Percentiles rank a stretch among this genome's conserved stretches.
phyloP scores from a whole-genome alignment of 371 early-diverging fungal species.

The Paraphysoderma sedebokerense region DNA sequence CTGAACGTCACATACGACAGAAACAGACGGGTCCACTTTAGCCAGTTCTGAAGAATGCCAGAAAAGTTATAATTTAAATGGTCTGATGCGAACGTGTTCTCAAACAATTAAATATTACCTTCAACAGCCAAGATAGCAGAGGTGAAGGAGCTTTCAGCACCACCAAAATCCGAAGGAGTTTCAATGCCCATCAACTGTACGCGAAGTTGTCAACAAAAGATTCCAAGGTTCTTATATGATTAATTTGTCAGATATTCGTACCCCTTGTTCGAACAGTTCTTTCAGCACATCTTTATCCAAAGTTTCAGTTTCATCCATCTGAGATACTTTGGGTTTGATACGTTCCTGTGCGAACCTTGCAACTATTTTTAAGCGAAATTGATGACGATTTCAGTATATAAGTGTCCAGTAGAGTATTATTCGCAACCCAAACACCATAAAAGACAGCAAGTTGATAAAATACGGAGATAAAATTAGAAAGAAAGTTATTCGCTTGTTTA shows the following conservation, averaged over 20 bases:
- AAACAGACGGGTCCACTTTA: constrained; percentile 87
- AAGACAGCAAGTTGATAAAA: not conserved
- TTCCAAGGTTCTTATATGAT: not conserved
- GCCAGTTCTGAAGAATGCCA: constrained; percentile 82
- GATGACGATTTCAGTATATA: not conserved
- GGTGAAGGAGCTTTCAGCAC: constrained; percentile 76
- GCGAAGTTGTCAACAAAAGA: not conserved
- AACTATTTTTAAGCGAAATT: constrained; percentile 23
- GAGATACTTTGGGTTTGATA: constrained; percentile 65
- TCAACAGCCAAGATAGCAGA: constrained; percentile 85
- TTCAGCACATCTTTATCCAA: constrained; percentile 62
- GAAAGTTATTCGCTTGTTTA: not conserved
- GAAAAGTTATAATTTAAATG: not conserved
- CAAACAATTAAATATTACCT: constrained; percentile 16
- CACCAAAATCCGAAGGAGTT: constrained; percentile 60
- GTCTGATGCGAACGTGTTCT: too few relatives aligned
- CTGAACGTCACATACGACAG: constrained; percentile 90
- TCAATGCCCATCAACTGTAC: constrained; percentile 89
- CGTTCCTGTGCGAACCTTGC: constrained; percentile 67
- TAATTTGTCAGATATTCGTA: constrained; percentile 17
- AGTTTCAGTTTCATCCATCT: constrained; percentile 87
- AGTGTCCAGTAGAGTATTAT: not conserved
- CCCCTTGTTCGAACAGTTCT: constrained; percentile 79
- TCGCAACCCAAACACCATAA: not conserved
- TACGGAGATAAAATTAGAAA: not conserved